Evolutionary conservation across 164 flowering plant genomes (phyloP).

Genomic region (Berberis vulgaris): DNA sequence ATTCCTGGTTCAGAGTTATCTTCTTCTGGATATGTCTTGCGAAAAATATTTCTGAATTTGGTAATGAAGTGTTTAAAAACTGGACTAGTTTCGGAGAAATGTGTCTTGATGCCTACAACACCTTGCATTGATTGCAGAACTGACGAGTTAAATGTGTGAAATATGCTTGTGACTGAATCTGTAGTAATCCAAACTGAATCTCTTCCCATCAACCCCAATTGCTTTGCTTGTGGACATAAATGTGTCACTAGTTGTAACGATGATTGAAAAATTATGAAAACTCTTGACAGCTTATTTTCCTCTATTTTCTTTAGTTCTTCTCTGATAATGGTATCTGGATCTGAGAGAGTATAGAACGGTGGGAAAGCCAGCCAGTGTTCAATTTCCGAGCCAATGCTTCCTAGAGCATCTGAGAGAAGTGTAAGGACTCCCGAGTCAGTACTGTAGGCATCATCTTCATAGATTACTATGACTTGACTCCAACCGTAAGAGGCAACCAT

Average conservation of each 20-base stretch:
- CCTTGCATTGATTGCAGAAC: conserved; percentile 17
- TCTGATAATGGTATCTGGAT: not conserved
- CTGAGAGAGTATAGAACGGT: conserved; percentile 8
- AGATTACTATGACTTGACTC: not conserved
- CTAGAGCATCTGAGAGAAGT: conserved; percentile 4
- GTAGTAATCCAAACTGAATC: conserved; percentile 14
- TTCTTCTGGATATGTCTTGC: not conserved
- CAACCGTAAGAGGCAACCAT: not conserved
- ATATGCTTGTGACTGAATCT: not conserved
- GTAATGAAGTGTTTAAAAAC: not conserved
- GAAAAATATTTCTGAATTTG: not conserved
- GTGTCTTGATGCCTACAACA: conserved; percentile 11
- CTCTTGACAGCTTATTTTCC: conserved; percentile 12
- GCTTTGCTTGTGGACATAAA: conserved; percentile 13
- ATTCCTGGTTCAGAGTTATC: not conserved
- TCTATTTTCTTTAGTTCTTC: conserved; percentile 19
- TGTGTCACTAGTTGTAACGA: conserved; percentile 8
- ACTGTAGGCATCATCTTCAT: not conserved
- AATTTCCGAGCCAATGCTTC: conserved; percentile 16
- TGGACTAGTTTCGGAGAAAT: not conserved
- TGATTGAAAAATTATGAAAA: conserved; percentile 24
- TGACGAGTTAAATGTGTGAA: not conserved
- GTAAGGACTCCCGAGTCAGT: not conserved
- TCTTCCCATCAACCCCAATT: conserved; percentile 13
- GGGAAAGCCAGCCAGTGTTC: conserved; percentile 14